Percentiles rank a stretch among this genome's conserved stretches.
Evolutionary conservation across 768 basidiomycete species (phyloP).

Genomic region (Suillus occidentalis): DNA sequence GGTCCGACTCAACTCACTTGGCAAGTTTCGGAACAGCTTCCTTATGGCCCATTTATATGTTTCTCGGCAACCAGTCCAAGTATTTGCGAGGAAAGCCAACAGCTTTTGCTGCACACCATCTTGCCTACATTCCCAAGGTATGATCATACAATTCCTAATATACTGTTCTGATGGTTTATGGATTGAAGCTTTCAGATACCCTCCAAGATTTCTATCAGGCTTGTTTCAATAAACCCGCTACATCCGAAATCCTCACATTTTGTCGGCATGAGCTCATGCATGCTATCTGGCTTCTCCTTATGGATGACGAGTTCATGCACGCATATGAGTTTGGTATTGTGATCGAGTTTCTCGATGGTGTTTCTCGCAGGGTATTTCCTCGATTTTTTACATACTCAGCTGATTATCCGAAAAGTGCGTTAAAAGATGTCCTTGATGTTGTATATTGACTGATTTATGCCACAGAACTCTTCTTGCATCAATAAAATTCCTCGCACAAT

Average conservation of each 20-base stretch:
- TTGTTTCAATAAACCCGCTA: not conserved
- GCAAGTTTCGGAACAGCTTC: no score
- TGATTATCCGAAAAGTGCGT: constrained; percentile 36
- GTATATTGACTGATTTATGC: not conserved
- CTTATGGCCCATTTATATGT: no score
- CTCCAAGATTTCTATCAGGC: constrained; percentile 14
- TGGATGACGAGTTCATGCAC: constrained; percentile 23
- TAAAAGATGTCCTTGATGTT: not conserved
- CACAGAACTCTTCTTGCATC: constrained; percentile 23
- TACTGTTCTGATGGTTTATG: no score
- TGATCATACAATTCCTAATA: no score
- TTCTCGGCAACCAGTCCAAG: no score
- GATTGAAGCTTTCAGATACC: constrained; percentile 15
- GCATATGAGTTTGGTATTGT: constrained; percentile 25
- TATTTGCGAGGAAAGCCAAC: no score
- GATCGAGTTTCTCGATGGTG: constrained; percentile 19
- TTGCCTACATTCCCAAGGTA: constrained; percentile 19
- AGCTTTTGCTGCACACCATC: no score
- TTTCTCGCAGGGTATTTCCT: constrained; percentile 14
- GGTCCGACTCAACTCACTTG: no score
- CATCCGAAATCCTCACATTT: constrained; percentile 11
- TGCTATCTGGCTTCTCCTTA: no score
- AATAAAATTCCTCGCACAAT: no score
- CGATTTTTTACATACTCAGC: constrained; percentile 27
- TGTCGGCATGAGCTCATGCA: constrained; percentile 26